A percentile compares a stretch with the other conserved stretches of the same genome.
Conservation (phyloP, 83 land plant species). For the Larix sibirica region DNA sequence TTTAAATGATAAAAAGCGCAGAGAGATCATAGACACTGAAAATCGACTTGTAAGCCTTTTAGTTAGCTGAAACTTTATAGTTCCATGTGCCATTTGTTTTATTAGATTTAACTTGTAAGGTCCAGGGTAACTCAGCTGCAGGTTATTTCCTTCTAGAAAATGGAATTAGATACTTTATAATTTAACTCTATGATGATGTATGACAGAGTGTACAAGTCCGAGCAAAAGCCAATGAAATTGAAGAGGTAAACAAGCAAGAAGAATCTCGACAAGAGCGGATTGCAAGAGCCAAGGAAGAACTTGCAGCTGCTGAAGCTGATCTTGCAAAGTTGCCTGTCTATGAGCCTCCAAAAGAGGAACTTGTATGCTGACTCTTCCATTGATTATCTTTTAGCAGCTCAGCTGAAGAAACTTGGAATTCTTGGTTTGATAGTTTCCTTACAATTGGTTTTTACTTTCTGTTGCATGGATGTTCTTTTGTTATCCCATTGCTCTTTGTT, state of each 20-base stretch:
- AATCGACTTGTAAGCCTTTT: conserved; percentile 48
- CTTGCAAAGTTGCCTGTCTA: conserved; percentile 56
- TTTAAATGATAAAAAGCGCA: conserved; percentile 41
- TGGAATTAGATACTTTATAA: conserved; percentile 2
- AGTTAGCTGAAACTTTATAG: background rate
- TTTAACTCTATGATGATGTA: conserved; percentile 2
- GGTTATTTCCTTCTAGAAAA: background rate
- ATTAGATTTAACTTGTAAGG: background rate
- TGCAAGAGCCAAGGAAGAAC: conserved; percentile 58
- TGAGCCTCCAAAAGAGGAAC: conserved; percentile 75
- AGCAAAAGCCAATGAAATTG: conserved; percentile 68
- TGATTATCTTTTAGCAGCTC: background rate
- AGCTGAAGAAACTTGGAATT: background rate
- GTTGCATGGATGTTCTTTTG: background rate
- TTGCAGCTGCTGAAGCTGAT: conserved; percentile 79
- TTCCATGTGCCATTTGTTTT: background rate
- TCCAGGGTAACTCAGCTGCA: background rate
- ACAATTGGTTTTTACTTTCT: background rate
- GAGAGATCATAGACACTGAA: conserved; percentile 47
- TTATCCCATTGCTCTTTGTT: background rate
- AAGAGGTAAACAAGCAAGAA: conserved; percentile 76
- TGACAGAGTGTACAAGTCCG: conserved; percentile 71
- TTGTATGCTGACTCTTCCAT: conserved; percentile 47
- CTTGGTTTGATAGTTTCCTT: background rate
- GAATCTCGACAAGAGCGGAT: conserved; percentile 73